Conservation (phyloP, 192 early-diverging fungal species). For the Chytriomyces sp. region DNA sequence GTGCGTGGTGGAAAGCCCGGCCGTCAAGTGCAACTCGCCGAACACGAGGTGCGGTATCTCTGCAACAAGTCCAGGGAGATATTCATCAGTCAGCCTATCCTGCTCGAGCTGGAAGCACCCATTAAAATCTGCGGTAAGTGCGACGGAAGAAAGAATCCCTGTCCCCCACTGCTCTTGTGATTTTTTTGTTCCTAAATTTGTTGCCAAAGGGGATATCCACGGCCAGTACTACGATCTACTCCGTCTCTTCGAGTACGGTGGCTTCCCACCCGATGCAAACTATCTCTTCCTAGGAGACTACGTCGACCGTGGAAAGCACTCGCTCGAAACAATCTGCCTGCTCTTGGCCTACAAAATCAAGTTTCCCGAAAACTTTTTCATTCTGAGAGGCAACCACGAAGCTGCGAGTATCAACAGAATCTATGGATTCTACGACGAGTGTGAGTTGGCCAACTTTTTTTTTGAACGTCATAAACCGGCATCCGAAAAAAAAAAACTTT, state of each 20-base stretch:
- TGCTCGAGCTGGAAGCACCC: slow-evolving; percentile 91
- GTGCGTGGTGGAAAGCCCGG: slow-evolving; percentile 94
- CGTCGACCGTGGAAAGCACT: slow-evolving; percentile 98
- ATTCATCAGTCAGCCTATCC: slow-evolving; percentile 91
- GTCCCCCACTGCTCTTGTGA: not conserved
- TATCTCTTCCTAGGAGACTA: slow-evolving; percentile 98
- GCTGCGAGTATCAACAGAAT: slow-evolving; percentile 96
- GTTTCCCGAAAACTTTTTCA: slow-evolving; percentile 99
- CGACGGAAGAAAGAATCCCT: not conserved
- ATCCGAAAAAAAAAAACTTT: not conserved
- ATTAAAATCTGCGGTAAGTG: slow-evolving; percentile 92
- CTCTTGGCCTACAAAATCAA: slow-evolving; percentile 99
- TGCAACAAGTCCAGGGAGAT: slow-evolving; percentile 94
- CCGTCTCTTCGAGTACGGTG: slow-evolving; percentile 94
- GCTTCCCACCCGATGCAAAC: slow-evolving; percentile 94
- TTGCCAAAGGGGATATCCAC: slow-evolving; percentile 75
- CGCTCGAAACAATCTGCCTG: slow-evolving; percentile 96
- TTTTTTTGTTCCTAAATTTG: slow-evolving; percentile 9
- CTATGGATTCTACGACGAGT: slow-evolving; percentile 98
- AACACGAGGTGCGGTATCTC: slow-evolving; percentile 93
- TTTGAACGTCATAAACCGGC: not conserved
- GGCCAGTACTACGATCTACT: slow-evolving; percentile 98
- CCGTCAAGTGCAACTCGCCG: slow-evolving; percentile 93
- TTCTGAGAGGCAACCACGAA: slow-evolving; percentile 98
- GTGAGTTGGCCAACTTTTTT: slow-evolving; percentile 53